Evolutionary conservation across 176 grass and related monocot species (phyloP).

Genomic region (Ensete glaucum): DNA sequence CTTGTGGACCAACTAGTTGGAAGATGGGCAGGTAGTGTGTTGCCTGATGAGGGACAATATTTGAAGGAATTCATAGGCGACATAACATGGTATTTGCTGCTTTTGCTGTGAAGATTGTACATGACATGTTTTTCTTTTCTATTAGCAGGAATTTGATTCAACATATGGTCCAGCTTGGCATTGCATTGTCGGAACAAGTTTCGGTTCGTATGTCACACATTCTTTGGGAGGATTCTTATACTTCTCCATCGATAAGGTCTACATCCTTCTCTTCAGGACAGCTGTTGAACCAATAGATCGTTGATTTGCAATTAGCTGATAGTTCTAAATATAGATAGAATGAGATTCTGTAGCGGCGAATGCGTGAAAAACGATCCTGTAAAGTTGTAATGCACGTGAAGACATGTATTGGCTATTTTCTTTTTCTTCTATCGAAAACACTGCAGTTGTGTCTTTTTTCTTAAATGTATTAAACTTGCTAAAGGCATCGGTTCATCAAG

Average conservation of each 20-base stretch:
- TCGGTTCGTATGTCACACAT: conserved; percentile 94
- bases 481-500: not conserved
- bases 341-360: not conserved
- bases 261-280: conserved; percentile 5
- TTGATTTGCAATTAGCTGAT: not conserved
- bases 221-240: conserved; percentile 42
- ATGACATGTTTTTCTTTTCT: conserved; percentile 6
- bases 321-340: not conserved
- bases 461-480: not conserved
- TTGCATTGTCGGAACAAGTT: conserved; percentile 91
- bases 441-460: not conserved
- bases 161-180: conserved; percentile 86
- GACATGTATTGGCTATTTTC: not conserved
- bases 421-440: not conserved
- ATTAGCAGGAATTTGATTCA: conserved; percentile 68
- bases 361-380: not conserved
- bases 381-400: not conserved
- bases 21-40: no score
- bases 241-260: conserved; percentile 10
- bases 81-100: no score
- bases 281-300: not conserved
- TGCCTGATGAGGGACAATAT: no score
- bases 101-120: no score
- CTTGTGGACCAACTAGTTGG: no score
- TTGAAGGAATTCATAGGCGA: no score